Percentiles rank a stretch among this genome's conserved stretches.
phyloP scores from a whole-genome alignment of 2,329 filamentous ascomycete genomes.

The Exophiala aquamarina region DNA sequence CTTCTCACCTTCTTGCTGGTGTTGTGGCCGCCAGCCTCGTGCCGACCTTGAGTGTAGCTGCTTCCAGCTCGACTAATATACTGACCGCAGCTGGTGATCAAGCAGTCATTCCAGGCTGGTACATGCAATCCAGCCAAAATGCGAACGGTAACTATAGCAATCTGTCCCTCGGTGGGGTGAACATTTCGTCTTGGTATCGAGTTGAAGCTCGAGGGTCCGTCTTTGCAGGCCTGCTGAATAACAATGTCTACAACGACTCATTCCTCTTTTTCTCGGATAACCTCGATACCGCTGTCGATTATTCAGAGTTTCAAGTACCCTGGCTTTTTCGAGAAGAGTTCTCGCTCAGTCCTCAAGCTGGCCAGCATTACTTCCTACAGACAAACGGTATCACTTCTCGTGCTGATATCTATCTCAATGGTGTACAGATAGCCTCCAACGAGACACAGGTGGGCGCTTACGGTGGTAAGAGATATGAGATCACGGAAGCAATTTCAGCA shows the following conservation, averaged over 20 bases:
- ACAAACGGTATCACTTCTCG: conserved; percentile 62
- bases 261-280: conserved; percentile 58
- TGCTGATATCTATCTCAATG: conserved; percentile 62
- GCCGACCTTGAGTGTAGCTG: conserved; percentile 8
- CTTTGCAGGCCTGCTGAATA: conserved; percentile 58
- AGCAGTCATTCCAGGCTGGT: conserved; percentile 44
- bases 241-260: conserved; percentile 52
- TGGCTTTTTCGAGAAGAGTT: conserved; percentile 63
- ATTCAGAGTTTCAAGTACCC: conserved; percentile 51
- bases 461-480: conserved; percentile 55
- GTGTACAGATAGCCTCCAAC: conserved; percentile 51
- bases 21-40: too few species aligned
- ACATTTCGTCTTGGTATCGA: conserved; percentile 55
- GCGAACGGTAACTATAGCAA: conserved; percentile 36
- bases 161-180: conserved; percentile 45
- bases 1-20: too few species aligned
- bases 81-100: conserved; percentile 28
- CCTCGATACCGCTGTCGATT: conserved; percentile 44
- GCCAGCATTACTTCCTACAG: conserved; percentile 52
- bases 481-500: conserved; percentile 44
- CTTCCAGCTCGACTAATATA: conserved; percentile 5
- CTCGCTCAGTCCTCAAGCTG: conserved; percentile 33
- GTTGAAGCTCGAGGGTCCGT: conserved; percentile 54
- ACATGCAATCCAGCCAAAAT: conserved; percentile 48
- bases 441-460: conserved; percentile 57